Percentiles rank a stretch among this genome's conserved stretches.
These are phyloP conservation scores for Stachybotrys elegans DNA, from an alignment of 2,329 filamentous ascomycete genomes.

Conservation along the genomic window DNA sequence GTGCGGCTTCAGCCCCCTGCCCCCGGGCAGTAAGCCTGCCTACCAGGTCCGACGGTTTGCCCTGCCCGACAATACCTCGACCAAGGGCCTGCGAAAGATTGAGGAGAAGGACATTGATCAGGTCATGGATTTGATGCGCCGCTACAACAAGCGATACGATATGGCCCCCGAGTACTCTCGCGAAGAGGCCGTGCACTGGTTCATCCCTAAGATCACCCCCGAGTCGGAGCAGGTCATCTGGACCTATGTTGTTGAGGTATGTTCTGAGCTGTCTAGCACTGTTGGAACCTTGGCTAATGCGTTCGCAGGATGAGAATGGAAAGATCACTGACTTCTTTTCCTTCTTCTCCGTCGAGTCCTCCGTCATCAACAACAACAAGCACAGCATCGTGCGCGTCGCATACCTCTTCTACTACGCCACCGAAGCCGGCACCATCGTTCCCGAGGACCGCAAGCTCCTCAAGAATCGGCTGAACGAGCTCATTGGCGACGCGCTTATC, in stretches of 20 bases:
- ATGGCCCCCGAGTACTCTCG: conserved; percentile 76
- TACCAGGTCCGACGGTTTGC: conserved; percentile 84
- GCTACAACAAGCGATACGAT: conserved; percentile 76
- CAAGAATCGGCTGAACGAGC: conserved; percentile 72
- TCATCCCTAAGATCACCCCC: conserved; percentile 60
- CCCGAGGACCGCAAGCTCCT: conserved; percentile 53
- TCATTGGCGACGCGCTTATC: conserved; percentile 82
- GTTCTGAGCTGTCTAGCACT: too few species aligned
- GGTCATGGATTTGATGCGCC: conserved; percentile 68
- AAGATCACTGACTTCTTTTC: conserved; percentile 96
- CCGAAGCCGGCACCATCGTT: conserved; percentile 65
- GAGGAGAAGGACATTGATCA: conserved; percentile 70
- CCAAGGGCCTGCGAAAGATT: conserved; percentile 75
- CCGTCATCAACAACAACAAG: conserved; percentile 76
- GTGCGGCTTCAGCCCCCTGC: conserved; percentile 87
- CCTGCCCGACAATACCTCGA: conserved; percentile 68
- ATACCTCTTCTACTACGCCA: conserved; percentile 96
- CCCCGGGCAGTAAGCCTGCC: conserved; percentile 74
- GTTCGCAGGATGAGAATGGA: conserved; percentile 49
- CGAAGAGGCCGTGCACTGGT: conserved; percentile 84
- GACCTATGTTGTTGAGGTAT: conserved; percentile 83
- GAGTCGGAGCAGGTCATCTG: conserved; percentile 78
- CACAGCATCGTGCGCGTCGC: conserved; percentile 80
- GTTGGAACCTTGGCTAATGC: too few species aligned
- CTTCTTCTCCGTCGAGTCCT: conserved; percentile 92